phyloP scores from a whole-genome alignment of 83 land plant species.

The Thuja plicata region DNA sequence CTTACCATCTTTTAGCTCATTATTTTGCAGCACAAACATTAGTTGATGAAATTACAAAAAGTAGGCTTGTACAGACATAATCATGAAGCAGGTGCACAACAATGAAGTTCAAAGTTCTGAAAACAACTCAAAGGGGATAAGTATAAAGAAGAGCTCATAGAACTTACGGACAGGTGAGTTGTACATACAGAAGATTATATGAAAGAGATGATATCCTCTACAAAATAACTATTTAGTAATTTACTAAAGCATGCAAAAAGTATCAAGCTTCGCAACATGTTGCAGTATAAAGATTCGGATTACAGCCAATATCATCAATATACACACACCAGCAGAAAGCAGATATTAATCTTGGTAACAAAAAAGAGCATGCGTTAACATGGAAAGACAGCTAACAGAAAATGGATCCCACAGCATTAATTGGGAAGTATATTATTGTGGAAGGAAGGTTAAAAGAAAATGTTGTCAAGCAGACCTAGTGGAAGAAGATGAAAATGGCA shows the following conservation, averaged over 20 bases:
- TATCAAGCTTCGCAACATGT: no score
- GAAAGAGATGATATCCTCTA: not conserved
- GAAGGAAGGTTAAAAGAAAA: not conserved
- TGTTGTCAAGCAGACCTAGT: not conserved
- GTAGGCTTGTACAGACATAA: not conserved
- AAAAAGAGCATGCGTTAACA: not conserved
- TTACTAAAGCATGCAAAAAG: not conserved
- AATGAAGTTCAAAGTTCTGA: not conserved
- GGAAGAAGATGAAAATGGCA: not conserved
- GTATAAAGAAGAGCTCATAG: not conserved
- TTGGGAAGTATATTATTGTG: no score
- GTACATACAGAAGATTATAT: no score
- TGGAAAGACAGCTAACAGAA: not conserved
- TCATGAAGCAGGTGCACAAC: not conserved
- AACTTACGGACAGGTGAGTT: not conserved
- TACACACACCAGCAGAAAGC: not conserved
- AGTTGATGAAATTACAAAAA: not conserved
- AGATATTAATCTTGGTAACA: not conserved
- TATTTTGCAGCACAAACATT: not conserved
- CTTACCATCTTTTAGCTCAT: no score
- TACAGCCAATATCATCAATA: no score
- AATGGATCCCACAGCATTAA: not conserved
- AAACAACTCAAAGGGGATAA: not conserved
- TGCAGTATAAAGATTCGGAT: no score
- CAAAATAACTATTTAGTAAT: no score